Conservation (phyloP, 257 asterid species). For the Solanum ossicruentum region DNA sequence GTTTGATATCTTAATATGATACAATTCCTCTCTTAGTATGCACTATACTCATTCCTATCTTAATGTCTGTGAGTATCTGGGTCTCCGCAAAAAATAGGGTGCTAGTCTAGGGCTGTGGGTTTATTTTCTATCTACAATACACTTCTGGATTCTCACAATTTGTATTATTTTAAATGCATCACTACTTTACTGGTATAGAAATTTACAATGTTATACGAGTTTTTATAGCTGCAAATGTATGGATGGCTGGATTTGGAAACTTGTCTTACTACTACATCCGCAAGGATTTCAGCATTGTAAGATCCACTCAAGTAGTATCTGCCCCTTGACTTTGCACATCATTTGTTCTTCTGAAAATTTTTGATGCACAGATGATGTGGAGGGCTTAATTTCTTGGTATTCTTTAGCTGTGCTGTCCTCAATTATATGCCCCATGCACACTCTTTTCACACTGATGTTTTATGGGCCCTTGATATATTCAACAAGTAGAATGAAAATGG, state of each 20-base stretch:
- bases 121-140: background rate
- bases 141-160: slow-evolving; percentile 6
- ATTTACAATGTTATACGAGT: slow-evolving; percentile 74
- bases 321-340: background rate
- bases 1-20: background rate
- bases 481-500: slow-evolving; percentile 70
- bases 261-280: slow-evolving; percentile 83
- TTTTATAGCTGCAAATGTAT: slow-evolving; percentile 78
- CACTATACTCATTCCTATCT: background rate
- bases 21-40: background rate
- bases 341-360: slow-evolving; percentile 10
- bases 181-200: slow-evolving; percentile 79
- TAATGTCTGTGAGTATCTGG: background rate
- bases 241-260: slow-evolving; percentile 97
- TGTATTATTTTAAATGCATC: slow-evolving; percentile 81
- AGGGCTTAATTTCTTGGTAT: slow-evolving; percentile 81
- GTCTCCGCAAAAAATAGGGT: background rate
- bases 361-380: slow-evolving; percentile 80
- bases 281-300: slow-evolving; percentile 73
- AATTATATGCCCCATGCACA: slow-evolving; percentile 83
- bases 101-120: background rate
- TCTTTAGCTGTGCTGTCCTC: slow-evolving; percentile 73
- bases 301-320: slow-evolving; percentile 58
- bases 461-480: slow-evolving; percentile 74
- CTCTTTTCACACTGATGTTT: slow-evolving; percentile 86